phyloP scores from a whole-genome alignment of 2,329 filamentous ascomycete species.

The Chaetomiaceae sp. region DNA sequence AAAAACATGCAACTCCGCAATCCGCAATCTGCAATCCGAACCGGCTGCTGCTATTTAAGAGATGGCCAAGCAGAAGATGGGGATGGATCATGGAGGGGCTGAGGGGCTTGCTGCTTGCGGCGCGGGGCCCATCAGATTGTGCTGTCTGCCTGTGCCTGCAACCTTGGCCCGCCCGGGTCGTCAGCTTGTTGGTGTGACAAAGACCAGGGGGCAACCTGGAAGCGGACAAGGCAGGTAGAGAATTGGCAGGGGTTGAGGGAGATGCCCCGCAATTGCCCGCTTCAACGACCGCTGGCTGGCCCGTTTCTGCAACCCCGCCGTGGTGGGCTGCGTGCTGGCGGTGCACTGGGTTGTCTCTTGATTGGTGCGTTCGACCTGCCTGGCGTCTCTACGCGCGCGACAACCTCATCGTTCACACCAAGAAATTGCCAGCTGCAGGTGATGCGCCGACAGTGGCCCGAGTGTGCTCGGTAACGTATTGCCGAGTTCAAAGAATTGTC shows the following conservation, averaged over 20 bases:
- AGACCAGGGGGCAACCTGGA: constrained; percentile 1
- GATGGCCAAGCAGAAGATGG: not conserved
- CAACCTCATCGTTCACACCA: constrained; percentile 2
- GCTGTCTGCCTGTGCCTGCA: not conserved
- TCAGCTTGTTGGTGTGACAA: constrained; percentile 10
- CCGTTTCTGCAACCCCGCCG: not conserved
- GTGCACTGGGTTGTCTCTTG: not conserved
- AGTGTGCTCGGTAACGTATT: not conserved
- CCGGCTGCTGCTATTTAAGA: constrained; percentile 1
- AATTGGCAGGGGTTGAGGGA: not conserved
- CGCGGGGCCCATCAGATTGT: not conserved
- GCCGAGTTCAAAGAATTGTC: too few species aligned
- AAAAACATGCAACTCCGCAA: too few species aligned
- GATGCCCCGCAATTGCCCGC: not conserved
- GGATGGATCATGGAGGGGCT: too few species aligned
- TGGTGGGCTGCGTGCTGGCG: not conserved
- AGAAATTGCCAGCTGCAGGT: constrained; percentile 10
- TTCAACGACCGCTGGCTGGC: not conserved
- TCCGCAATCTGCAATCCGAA: too few species aligned
- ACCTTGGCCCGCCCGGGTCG: constrained; percentile 3
- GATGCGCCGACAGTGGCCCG: not conserved
- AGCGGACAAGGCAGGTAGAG: not conserved
- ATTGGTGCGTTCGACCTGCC: constrained; percentile 7
- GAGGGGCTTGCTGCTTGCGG: not conserved
- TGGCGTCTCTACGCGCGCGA: constrained; percentile 14